A percentile compares a stretch with the other conserved stretches of the same genome.
phyloP scores from a whole-genome alignment of 192 early-diverging fungal genomes.

The Backusella luteola region DNA sequence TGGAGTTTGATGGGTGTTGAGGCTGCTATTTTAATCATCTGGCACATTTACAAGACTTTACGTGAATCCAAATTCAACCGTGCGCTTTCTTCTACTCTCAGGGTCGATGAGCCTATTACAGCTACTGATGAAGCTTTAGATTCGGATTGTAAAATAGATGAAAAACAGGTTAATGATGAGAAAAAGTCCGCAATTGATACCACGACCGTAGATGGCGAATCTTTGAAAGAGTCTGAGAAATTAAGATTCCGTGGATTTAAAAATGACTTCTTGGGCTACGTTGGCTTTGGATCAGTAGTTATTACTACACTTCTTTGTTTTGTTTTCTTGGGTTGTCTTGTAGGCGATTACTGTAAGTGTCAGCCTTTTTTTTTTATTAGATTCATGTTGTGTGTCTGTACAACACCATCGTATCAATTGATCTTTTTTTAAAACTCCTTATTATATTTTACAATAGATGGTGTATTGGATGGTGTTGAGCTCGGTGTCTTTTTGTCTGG shows the following conservation, averaged over 20 bases:
- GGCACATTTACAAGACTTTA: constrained; percentile 52
- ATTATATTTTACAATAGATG: constrained; percentile 31
- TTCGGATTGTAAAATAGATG: constrained; percentile 19
- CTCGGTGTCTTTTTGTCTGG: constrained; percentile 62
- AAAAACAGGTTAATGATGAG: not conserved
- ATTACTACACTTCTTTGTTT: constrained; percentile 62
- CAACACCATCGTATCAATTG: not conserved
- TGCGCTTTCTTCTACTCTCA: not conserved
- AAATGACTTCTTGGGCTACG: constrained; percentile 50
- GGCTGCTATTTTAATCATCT: constrained; percentile 42
- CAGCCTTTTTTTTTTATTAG: not conserved
- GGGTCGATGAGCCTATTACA: constrained; percentile 24
- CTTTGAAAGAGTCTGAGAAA: constrained; percentile 29
- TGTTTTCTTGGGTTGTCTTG: constrained; percentile 62
- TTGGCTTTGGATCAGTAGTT: constrained; percentile 48
- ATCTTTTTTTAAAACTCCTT: not conserved
- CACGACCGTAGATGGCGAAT: not conserved
- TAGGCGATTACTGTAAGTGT: constrained; percentile 72
- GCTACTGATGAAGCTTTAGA: constrained; percentile 19
- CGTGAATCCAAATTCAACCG: constrained; percentile 26
- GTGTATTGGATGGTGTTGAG: constrained; percentile 46
- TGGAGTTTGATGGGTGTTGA: constrained; percentile 48
- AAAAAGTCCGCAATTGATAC: not conserved
- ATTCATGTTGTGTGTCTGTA: not conserved
- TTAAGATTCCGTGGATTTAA: constrained; percentile 65